Evolutionary conservation across 1,284 basidiomycete species (phyloP), one percentile per base, ranked within the genome.

Genomic region (Ustilago esculenta): DNA sequence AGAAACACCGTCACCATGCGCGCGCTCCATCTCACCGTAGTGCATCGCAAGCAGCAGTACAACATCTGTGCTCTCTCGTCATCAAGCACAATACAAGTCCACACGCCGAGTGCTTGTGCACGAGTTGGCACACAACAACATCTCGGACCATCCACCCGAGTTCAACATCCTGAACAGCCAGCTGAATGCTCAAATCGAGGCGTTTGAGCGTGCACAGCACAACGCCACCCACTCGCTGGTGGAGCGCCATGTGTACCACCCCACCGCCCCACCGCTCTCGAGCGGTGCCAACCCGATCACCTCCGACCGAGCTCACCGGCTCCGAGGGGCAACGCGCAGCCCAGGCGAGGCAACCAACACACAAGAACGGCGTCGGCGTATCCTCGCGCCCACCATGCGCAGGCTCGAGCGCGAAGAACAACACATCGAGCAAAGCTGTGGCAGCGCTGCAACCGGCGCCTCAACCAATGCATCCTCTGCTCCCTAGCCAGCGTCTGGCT

Each of bases 121-220:
- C 48, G 78, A 80, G 48, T 40, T 80, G 33, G 75, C 73, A 4
- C 78, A 80, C 56, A 80, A 75, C 64, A 63, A 54, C 45, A 59
- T 80, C 14, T 24, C 54, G 8, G 75, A 72, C 11, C 78, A 80
- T 50, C 75, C 76, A 5, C 68, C 65, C 24, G 78, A 73, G 41
- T 80, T 80, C 60, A 80, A 79, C 48, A 60, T 68, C 5, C 56
- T 80, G 18, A 80, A 80, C 49, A 68, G 64, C 57, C 47, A 73
- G 59, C 54, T 80, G 21, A 80, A 80, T 36, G 65, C 67, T 1
- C 71, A 80, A 56, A 65, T 80, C 7, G 72, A 65, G 21, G 70
- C 72, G 7, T 77, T 57, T 25, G 75, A 79, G 50, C 35, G 46
- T 2, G 36, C 37, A 11, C 21, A 58, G 48, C 35, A 50, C 6